Conservation (phyloP, 257 asterid genomes). For the Solanum peruvianum region DNA sequence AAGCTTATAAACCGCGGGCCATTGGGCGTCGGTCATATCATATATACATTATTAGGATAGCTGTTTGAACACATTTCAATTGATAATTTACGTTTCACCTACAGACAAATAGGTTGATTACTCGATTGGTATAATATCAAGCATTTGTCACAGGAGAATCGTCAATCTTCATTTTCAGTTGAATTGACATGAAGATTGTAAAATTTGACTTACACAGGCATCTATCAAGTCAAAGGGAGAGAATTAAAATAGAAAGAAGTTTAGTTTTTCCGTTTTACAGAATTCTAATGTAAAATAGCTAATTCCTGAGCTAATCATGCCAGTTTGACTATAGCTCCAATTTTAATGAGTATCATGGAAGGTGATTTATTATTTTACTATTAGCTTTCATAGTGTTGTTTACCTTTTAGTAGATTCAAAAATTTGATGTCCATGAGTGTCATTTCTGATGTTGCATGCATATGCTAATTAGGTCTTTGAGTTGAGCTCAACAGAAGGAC, state of each 20-base stretch:
- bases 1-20: background rate
- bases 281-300: background rate
- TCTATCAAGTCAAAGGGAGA: background rate
- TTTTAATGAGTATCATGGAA: background rate
- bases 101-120: background rate
- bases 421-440: background rate
- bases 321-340: background rate
- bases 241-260: background rate
- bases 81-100: background rate
- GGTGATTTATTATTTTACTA: background rate
- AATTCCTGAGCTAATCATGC: background rate
- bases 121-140: background rate
- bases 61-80: background rate
- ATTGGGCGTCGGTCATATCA: background rate
- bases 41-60: background rate
- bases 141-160: background rate
- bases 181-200: background rate
- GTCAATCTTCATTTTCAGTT: background rate
- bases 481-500: constrained; percentile 83
- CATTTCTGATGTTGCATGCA: background rate
- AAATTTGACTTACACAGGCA: background rate
- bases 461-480: constrained; percentile 46
- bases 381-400: background rate
- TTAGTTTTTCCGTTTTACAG: background rate
- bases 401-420: background rate